phyloP scores from a whole-genome alignment of 169 alveolate genomes.

The Plasmodium vivax region DNA sequence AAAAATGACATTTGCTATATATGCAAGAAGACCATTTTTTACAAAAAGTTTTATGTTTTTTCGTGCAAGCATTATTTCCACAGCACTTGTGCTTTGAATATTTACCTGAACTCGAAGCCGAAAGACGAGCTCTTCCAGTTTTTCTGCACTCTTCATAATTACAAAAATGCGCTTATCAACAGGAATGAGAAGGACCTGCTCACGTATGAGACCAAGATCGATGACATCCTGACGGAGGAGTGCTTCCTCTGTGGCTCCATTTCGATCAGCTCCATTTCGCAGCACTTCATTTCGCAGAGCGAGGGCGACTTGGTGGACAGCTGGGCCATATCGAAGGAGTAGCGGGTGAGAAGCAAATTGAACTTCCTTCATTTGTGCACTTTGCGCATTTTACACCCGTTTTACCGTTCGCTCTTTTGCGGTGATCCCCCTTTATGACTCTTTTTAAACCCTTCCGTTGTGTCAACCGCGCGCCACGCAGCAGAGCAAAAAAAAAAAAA shows the following conservation, averaged over 20 bases:
- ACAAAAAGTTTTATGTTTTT: constrained; percentile 62
- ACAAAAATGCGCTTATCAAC: constrained; percentile 54
- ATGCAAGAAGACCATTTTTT: constrained; percentile 67
- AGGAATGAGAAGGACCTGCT: constrained; percentile 48
- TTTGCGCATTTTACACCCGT: background rate
- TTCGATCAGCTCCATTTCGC: constrained; percentile 50
- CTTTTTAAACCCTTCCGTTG: background rate
- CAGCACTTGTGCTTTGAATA: constrained; percentile 54
- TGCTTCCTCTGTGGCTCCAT: constrained; percentile 71
- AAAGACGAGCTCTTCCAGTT: constrained; percentile 62
- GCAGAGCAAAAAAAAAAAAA: background rate
- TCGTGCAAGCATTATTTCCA: constrained; percentile 75
- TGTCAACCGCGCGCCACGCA: background rate
- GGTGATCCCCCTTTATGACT: background rate
- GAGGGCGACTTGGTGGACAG: constrained; percentile 56
- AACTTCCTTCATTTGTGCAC: background rate
- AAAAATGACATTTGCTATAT: constrained; percentile 73
- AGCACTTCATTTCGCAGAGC: constrained; percentile 19
- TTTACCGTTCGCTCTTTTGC: background rate
- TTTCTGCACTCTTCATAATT: constrained; percentile 32
- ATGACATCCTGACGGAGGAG: constrained; percentile 74
- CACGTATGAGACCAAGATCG: constrained; percentile 59
- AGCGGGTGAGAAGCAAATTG: background rate
- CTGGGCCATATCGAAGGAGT: constrained; percentile 67
- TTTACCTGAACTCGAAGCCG: constrained; percentile 51